Evolutionary conservation across 768 basidiomycete species (phyloP), one percentile per base, ranked within the genome.

Genomic region (Russula griseocarnosa): DNA sequence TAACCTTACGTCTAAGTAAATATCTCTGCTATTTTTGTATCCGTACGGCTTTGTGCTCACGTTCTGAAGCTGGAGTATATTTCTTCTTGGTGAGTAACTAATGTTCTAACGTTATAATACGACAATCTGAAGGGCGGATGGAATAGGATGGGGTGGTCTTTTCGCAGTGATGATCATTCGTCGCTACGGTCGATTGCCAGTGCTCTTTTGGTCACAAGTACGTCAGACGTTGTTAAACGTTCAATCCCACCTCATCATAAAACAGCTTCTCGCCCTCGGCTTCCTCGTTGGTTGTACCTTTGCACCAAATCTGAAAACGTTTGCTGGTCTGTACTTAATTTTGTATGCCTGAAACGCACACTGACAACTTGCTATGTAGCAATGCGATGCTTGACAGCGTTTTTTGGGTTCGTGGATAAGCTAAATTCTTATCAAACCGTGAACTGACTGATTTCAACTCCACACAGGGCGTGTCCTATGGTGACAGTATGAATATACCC

Each of bases 121-220:
- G 5, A 28, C 28, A n/a, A 4, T 18, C 51, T 57, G 18, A 55
- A 28, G 8, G 20, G 9, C 3, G 36, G 40, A n/a, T 3, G 9
- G 8, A 14, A 50, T 70, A 81, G 85, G 85, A 22, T 83, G 81
- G 79, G 84, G 86, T 46, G 83, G 83, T 24, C 63, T 86, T 18
- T 76, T 82, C 64, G 81, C 81, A 20, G 84, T 86, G 7, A 83
- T 87, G 76, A 71, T 86, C 34, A 83, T 87, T 71, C 78, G 86
- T 38, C 81, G 84, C 20, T 80, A 74, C 59, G 87, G 87, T 7
- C 82, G 87, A 47, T 78, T 90, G 1, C 86, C 86, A 0, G 75
- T 88, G 16, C 72, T 90, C 42, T 88, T 87, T 74, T 90, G 87
- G 87, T 84, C 85, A 0, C 86, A 88, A 74, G 83, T 83, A 58